These are phyloP conservation scores for Miamiensis avidus DNA, from an alignment of 169 alveolate genomes.

Conservation along the genomic window DNA sequence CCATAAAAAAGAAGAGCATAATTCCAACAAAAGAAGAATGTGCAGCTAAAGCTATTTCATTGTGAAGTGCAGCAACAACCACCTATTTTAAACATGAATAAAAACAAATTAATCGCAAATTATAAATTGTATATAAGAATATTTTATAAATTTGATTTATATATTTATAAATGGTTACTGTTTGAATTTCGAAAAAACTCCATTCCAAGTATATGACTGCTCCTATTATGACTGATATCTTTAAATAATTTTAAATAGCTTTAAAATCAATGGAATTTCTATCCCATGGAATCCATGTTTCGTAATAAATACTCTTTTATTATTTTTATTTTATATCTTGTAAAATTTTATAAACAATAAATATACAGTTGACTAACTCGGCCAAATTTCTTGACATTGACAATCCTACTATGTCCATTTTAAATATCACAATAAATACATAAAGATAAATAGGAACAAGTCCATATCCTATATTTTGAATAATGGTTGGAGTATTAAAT, in stretches of 20 bases:
- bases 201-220: background rate
- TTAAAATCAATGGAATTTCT: background rate
- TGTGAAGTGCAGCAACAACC: background rate
- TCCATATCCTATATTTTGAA: background rate
- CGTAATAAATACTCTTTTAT: background rate
- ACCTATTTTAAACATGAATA: background rate
- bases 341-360: too few species aligned
- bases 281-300: background rate
- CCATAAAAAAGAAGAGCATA: constrained; percentile 13
- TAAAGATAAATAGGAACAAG: background rate
- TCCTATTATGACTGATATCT: background rate
- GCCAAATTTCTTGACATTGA: background rate
- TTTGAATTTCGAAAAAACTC: background rate
- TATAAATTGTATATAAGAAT: too few species aligned
- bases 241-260: background rate
- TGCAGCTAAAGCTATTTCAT: constrained; percentile 4
- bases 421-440: background rate
- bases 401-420: background rate
- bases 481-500: background rate
- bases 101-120: background rate
- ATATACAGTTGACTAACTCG: background rate
- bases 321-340: background rate
- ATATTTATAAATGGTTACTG: background rate
- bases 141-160: too few species aligned
- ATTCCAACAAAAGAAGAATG: constrained; percentile 10